Percentiles rank a stretch among this genome's conserved stretches.
Evolutionary conservation across 1,284 basidiomycete genomes (phyloP).

Genomic region (Austroboletus niveus): DNA sequence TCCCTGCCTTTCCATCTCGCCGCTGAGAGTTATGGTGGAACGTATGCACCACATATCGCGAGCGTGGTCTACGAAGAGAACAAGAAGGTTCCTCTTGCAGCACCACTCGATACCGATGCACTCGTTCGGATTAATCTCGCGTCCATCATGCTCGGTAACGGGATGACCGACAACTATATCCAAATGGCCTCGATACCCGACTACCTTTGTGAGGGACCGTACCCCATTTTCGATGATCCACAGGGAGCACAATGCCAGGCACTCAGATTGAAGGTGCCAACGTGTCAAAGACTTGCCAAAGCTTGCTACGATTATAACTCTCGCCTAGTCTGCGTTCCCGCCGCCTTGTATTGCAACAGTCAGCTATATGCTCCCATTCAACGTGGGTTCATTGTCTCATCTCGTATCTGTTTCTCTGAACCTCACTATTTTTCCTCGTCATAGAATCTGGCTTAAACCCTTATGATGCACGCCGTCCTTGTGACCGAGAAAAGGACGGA

Average conservation of each 20-base stretch:
- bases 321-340: constrained; percentile 60
- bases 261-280: constrained; percentile 63
- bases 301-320: constrained; percentile 61
- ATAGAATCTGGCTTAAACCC: constrained; percentile 66
- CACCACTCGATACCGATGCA: constrained; percentile 17
- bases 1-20: constrained; percentile 67
- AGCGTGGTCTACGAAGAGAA: constrained; percentile 77
- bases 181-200: constrained; percentile 79
- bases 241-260: constrained; percentile 65
- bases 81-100: constrained; percentile 43
- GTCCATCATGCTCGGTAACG: constrained; percentile 81
- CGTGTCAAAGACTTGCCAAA: constrained; percentile 68
- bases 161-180: constrained; percentile 73
- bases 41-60: constrained; percentile 78
- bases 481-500: constrained; percentile 65
- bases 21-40: constrained; percentile 80
- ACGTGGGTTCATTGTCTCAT: constrained; percentile 42
- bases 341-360: constrained; percentile 59
- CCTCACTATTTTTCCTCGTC: not conserved
- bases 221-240: constrained; percentile 69
- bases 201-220: constrained; percentile 77
- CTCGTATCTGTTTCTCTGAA: not conserved
- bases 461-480: constrained; percentile 83
- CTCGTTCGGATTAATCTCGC: constrained; percentile 70
- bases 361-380: constrained; percentile 58